Evolutionary conservation across 2,329 filamentous ascomycete species (phyloP).

Genomic region (Trichoderma oligosporum): DNA sequence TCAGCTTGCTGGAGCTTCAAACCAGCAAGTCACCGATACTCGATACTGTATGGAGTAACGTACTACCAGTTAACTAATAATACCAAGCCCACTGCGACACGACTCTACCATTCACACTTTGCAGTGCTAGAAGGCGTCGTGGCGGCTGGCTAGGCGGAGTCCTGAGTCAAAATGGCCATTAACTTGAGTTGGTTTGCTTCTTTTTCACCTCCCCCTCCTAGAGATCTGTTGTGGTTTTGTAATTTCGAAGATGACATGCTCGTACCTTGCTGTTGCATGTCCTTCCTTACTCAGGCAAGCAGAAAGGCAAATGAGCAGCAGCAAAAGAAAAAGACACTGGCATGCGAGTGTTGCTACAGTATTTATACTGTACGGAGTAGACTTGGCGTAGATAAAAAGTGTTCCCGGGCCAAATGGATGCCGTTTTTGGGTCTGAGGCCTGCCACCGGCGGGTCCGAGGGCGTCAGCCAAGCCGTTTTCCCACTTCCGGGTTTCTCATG

Average conservation of each 20-base stretch:
- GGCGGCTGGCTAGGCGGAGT: constrained; percentile 4
- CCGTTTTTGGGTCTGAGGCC: constrained; percentile 14
- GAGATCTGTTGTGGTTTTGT: too few relatives aligned
- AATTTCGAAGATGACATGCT: constrained; percentile 6
- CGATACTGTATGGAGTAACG: too few relatives aligned
- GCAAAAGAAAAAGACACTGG: background rate
- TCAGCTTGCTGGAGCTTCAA: constrained; percentile 16
- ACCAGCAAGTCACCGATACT: background rate
- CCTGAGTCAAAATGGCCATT: background rate
- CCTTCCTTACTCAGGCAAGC: constrained; percentile 18
- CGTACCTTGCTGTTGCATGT: constrained; percentile 8
- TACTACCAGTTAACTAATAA: too few relatives aligned
- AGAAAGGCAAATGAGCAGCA: constrained; percentile 8
- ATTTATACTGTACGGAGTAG: constrained; percentile 1
- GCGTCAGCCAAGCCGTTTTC: constrained; percentile 12
- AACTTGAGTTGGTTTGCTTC: background rate
- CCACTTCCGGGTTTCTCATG: constrained; percentile 12
- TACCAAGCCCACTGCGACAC: background rate
- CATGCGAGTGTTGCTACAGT: constrained; percentile 6
- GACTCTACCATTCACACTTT: background rate
- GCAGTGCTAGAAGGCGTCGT: background rate
- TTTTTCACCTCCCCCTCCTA: too few relatives aligned
- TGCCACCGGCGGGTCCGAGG: constrained; percentile 17
- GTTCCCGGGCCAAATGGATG: constrained; percentile 1
- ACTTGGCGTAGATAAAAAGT: background rate